Base-by-base conservation (phyloP, 208 protist genomes). In the Leishmania tarentolae region DNA sequence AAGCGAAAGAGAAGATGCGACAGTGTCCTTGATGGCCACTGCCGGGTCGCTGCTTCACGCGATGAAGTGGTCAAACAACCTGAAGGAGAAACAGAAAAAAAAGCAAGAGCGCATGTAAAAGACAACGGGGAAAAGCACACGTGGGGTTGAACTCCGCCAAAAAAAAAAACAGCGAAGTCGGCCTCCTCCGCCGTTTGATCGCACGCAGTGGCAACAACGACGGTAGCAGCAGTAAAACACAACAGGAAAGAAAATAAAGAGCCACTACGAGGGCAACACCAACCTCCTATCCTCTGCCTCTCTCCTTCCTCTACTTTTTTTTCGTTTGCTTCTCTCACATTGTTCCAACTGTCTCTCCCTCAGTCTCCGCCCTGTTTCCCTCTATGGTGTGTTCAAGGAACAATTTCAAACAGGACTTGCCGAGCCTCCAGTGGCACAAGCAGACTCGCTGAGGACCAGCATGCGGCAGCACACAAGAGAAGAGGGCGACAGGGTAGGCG, bases 191-290 rank as follows among this genome's bases (percentile, higher is more conserved):
- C 69, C 44, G n/a, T 21, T 44, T 31, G 21, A 19, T 35, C 44
- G 28, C 19, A 35, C 24, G 31, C 66, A 28, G 24, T 24, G 69
- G 44, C 44, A 53, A 1, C 69, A 53, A 37, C 63, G 11, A 75
- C 11, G 3, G 11, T 19, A 13, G 52, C 65, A 66, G 53, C 21
- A 72, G 19, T 28, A 68, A 47, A 77, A 75, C 72, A 80, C 6
- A 17, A 78, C 66, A 77, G 63, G 61, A 69, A 56, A 70, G 37
- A 53, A 2, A 76, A 40, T 53, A 56, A 87, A 53, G 75, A 31
- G 35, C 28, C 28, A 44, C 19, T 31, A 63, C 44, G 31, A 53
- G 61, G 63, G 50, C 47, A 44, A 66, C 72, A 59, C 21, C 35
- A 63, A 57, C 44, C 56, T 50, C 44, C 17, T 37, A 52, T 61